These are phyloP conservation scores for Solanum piurae DNA, from an alignment of 257 asterid genomes.

Conservation along the genomic window DNA sequence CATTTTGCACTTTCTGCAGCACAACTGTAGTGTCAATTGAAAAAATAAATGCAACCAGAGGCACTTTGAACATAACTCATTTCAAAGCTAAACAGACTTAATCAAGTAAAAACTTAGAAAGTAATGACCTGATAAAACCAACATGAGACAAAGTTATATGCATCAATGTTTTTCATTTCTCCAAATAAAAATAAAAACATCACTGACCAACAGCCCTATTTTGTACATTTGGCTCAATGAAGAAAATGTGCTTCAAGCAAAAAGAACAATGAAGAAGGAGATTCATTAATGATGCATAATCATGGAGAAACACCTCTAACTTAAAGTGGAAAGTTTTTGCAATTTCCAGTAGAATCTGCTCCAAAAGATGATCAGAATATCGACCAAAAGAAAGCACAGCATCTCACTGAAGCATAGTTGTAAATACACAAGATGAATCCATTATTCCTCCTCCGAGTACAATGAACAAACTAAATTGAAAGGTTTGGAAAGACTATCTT, in stretches of 20 bases:
- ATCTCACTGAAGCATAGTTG: neutral
- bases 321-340: neutral
- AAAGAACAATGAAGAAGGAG: neutral
- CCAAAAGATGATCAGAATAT: neutral
- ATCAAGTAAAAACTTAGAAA: neutral
- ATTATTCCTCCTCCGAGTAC: neutral
- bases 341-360: neutral
- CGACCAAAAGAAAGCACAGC: neutral
- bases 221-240: neutral
- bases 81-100: neutral
- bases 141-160: neutral
- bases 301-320: neutral
- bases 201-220: neutral
- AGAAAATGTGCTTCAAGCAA: neutral
- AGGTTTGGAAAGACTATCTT: neutral
- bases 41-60: neutral
- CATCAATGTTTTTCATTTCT: slow-evolving; percentile 2
- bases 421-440: neutral
- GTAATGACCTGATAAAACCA: neutral
- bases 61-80: neutral
- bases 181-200: neutral
- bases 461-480: neutral
- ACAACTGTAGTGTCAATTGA: neutral
- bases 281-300: neutral
- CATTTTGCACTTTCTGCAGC: slow-evolving; percentile 27